phyloP scores from a whole-genome alignment of 306 rosid genomes.

The Gastrolobium bilobum region DNA sequence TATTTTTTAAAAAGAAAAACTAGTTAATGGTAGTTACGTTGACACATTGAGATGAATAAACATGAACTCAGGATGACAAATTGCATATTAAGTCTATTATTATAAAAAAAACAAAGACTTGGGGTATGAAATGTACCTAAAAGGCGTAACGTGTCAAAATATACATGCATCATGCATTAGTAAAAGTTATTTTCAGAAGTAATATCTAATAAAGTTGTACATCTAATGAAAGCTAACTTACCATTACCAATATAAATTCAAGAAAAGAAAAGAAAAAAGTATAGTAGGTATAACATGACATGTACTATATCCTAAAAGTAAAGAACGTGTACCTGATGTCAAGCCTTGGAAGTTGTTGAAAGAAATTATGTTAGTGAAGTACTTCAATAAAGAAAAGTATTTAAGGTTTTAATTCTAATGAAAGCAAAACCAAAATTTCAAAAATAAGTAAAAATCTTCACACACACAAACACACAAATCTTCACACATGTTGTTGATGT shows the following conservation, averaged over 20 bases:
- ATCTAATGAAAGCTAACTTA: neutral
- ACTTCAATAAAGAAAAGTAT: neutral
- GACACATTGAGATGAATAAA: neutral
- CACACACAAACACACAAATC: too few relatives aligned
- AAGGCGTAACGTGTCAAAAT: conserved; percentile 26
- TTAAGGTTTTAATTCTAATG: neutral
- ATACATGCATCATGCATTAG: neutral
- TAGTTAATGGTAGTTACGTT: neutral
- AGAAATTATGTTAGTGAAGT: neutral
- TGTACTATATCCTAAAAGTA: neutral
- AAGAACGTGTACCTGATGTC: neutral
- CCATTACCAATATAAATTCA: neutral
- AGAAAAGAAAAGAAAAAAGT: neutral
- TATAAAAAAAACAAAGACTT: neutral
- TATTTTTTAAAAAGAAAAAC: neutral
- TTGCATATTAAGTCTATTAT: neutral
- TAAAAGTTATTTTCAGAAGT: neutral
- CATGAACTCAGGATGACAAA: conserved; percentile 1
- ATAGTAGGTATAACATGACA: neutral
- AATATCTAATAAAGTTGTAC: neutral
- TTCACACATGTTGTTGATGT: neutral
- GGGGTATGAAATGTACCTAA: conserved; percentile 31
- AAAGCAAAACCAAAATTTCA: neutral
- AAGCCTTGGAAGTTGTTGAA: neutral
- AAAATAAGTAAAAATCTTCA: too few relatives aligned